Base-by-base conservation (phyloP, 2,329 filamentous ascomycete species). In the Ascochyta clinopodiicola region DNA sequence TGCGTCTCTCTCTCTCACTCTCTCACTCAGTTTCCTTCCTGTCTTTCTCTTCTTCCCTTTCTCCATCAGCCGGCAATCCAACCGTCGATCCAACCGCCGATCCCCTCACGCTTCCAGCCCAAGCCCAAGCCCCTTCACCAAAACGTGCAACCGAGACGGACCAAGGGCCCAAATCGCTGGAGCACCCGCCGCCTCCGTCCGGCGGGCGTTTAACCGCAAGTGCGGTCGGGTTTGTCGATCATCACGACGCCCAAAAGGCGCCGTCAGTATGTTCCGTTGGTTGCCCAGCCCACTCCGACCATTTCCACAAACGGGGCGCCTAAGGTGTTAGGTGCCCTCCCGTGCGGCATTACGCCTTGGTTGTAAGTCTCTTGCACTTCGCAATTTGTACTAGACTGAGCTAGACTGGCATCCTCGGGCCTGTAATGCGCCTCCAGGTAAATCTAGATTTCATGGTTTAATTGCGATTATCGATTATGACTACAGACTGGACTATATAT, bases 381-480 rank as follows among this genome's bases (percentile, higher is more conserved):
- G 51, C 51, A 55, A 55, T 35, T 31, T 22, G 19, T 21, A 12
- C 45, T 55, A 12, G 9, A 22, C n/a, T 17, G 21, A 40, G 45
- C 32, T 36, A 32, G n/a, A 35, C 42, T 21, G 21, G 9, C 35
- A 24, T 10, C 6, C 24, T n/a, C 21, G 5, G 17, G 17, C 17
- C 7, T 25, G 15, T 15, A 8, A 19, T n/a, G 17, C 31, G 17
- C n/a, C 5, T 35, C 32, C 32, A 17, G 32, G 13, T 21, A 10
- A 32, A 4, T 34, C 27, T 44, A 44, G 31, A 31, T 25, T 29
- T 22, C 6, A 17, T 34, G 4, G 10, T 56, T n/a, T 22, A 17
- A n/a, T 37, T 46, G 42, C 29, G 17, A 56, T 51, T 50, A 56
- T 42, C 21, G 21, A 56, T 56, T 56, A 51, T 56, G 24, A 46